Conservation (phyloP, 176 grass and related monocot genomes). For the Carex kokanica region DNA sequence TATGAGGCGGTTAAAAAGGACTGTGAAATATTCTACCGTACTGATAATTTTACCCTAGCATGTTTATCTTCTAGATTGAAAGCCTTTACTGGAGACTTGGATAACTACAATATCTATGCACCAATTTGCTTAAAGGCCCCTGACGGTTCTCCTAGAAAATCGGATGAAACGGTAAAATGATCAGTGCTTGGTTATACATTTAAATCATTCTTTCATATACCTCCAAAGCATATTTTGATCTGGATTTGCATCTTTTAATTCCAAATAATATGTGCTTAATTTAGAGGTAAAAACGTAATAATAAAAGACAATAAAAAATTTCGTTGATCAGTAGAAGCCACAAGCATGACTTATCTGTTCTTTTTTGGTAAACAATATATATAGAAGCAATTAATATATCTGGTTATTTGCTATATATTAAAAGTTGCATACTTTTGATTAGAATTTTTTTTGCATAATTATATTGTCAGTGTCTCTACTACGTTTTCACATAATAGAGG, state of each 20-base stretch:
- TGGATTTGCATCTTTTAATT: background rate
- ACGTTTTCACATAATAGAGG: background rate
- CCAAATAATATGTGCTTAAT: background rate
- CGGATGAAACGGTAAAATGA: background rate
- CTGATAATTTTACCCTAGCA: background rate
- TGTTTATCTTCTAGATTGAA: background rate
- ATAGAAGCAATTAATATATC: background rate
- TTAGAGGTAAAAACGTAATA: background rate
- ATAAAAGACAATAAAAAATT: background rate
- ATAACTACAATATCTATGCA: constrained; percentile 30
- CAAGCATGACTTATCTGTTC: background rate
- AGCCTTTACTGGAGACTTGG: background rate
- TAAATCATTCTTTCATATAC: background rate
- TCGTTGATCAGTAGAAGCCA: background rate
- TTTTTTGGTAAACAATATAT: background rate
- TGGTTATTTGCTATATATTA: background rate
- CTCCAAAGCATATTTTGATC: background rate
- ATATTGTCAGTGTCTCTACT: background rate
- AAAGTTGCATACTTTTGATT: no score
- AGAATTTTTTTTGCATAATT: no score
- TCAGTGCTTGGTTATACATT: background rate
- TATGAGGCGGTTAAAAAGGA: constrained; percentile 1
- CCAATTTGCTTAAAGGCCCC: background rate
- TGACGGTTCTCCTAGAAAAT: background rate
- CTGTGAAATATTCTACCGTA: background rate